Evolutionary conservation across 225 moss, liverwort and hornwort genomes (phyloP), one percentile per base, ranked within the genome.

Genomic region (Thuidium tamariscinum): DNA sequence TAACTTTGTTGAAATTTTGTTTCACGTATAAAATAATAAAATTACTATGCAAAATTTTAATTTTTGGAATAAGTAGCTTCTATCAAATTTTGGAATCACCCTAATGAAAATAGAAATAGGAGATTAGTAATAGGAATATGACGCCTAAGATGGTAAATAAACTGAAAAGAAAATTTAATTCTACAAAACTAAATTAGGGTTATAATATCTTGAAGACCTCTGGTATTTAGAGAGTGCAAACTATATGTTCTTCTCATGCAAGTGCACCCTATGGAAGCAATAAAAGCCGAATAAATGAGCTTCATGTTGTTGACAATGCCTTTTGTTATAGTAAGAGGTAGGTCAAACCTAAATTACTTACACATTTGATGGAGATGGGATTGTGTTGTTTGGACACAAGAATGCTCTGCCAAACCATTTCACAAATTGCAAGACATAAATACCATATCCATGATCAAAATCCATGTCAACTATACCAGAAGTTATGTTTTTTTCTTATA

Each of bases 291-390:
- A n/a, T n/a, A n/a, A n/a, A n/a, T n/a, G 20, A 77, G 6, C 16
- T 7, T 59, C 14, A 21, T 26, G 9, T 68, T 4, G 10, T 81
- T 9, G 44, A n/a, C 9, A 32, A 70, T 5, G n/a, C 7, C 14
- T 51, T 30, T 11, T 62, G 7, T 17, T 16, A 4, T 13, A 10
- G n/a, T n/a, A n/a, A n/a, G n/a, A n/a, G n/a, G n/a, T n/a, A n/a
- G n/a, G n/a, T n/a, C n/a, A n/a, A n/a, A n/a, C n/a, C n/a, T n/a
- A n/a, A n/a, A n/a, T n/a, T 34, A 55, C 84, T 12, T 57, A 92
- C 92, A 92, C 32, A 69, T 87, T 85, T 69, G 92, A 23, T 56
- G 88, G 88, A 11, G 82, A 82, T 46, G 92, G 90, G 5, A 86
- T 25, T 0, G 86, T 55, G 61, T 6, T 14, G 5, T 87, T 88